Conservation (phyloP, 768 basidiomycete species). For the Trametes gibbosa region DNA sequence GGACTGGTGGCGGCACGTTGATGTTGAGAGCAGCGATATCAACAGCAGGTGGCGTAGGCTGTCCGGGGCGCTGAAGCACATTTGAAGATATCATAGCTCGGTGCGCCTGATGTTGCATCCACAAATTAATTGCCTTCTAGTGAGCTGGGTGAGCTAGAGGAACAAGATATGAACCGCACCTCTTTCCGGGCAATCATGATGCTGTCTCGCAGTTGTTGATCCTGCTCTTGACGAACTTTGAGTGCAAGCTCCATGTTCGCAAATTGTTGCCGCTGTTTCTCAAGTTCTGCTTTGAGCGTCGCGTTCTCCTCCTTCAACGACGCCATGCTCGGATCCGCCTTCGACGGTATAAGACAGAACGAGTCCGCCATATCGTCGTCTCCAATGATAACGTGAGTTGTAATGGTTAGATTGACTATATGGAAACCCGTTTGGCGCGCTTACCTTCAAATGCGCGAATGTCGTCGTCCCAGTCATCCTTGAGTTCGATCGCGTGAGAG, state of each 20-base stretch:
- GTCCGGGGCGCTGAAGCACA: constrained; percentile 42
- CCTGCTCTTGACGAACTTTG: constrained; percentile 74
- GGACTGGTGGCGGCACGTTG: constrained; percentile 43
- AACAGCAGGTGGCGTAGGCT: constrained; percentile 27
- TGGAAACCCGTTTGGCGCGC: constrained; percentile 13
- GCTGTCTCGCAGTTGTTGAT: constrained; percentile 74
- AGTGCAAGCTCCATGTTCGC: constrained; percentile 60
- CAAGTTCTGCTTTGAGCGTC: constrained; percentile 58
- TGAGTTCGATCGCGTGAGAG: constrained; percentile 16
- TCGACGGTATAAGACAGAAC: constrained; percentile 71
- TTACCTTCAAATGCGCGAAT: constrained; percentile 63
- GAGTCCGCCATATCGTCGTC: constrained; percentile 77
- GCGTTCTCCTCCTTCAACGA: constrained; percentile 66
- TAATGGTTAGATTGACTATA: constrained; percentile 51
- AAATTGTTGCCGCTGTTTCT: constrained; percentile 54
- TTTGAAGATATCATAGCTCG: constrained; percentile 72
- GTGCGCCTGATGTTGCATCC: constrained; percentile 55
- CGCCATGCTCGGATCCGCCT: constrained; percentile 47
- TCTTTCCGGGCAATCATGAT: constrained; percentile 69
- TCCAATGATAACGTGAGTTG: no score
- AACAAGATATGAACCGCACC: constrained; percentile 40
- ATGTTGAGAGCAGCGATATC: constrained; percentile 60
- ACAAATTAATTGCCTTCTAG: background rate
- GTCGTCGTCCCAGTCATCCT: constrained; percentile 60
- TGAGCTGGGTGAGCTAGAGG: background rate